Base-by-base conservation (phyloP, 305 asterid genomes). In the Fraxinus sp. region DNA sequence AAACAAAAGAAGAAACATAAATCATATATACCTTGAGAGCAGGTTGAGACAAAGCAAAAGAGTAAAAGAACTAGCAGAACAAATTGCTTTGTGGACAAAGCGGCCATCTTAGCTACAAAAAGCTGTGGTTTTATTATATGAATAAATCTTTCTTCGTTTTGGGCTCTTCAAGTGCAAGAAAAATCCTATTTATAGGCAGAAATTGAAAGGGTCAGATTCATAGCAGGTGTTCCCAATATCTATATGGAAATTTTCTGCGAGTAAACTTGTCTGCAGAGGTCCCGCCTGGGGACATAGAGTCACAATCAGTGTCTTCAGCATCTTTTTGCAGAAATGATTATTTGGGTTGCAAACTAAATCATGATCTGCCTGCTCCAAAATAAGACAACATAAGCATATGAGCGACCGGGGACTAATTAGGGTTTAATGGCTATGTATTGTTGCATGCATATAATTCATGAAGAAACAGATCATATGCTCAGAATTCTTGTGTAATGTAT, bases 251-350 rank as follows among this genome's bases (percentile, higher is more conserved):
- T 28, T 1, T 68, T 28, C 30, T 55, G 64, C 24, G 5, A 55
- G 64, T n/a, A 64, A 64, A 64, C 32, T 64, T 64, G 72, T 64
- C 74, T 28, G 18, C n/a, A 26, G 74, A 49, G 36, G 74, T 26
- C 74, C 74, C 74, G 37, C 74, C 37, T 28, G 74, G 74, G 36
- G 36, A 68, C 74, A 68, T 11, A 28, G 37, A 68, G 74, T 68
- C 74, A 68, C 74, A 5, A 68, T 68, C 35, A 8, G 36, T 68
- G 74, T 49, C 59, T 14, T 49, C 20, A 49, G 18, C 18, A 49
- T 14, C 6, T 14, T 49, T 49, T 49, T 49, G 59, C 18, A 49
- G 59, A 49, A 49, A 14, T 68, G 36, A 68, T 68, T 26, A 28
- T 4, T 64, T 28, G 74, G 74, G 74, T 68, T 68, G 36, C 39